Evolutionary conservation across 2,329 filamentous ascomycete genomes (phyloP).

Genomic region (Hypoxylon sp.): DNA sequence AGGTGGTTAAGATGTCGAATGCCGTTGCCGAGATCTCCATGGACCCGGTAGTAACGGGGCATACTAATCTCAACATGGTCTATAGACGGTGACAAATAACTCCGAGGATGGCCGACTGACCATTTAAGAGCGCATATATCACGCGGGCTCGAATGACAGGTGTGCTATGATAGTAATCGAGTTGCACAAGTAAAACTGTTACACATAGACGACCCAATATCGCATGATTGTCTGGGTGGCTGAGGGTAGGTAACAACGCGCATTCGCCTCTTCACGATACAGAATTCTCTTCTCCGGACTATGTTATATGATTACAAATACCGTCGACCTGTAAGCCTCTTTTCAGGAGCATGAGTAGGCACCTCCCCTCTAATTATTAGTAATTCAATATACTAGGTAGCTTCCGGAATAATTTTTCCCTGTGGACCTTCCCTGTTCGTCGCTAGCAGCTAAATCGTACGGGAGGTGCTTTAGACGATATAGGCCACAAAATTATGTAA

Average conservation of each 20-base stretch:
- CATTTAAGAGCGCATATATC: background rate
- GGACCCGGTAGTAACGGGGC: background rate
- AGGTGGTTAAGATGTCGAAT: background rate
- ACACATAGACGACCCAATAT: background rate
- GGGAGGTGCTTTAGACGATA: background rate
- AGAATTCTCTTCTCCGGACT: background rate
- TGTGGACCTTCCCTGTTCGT: slow-evolving; percentile 1
- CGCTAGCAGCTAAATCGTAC: background rate
- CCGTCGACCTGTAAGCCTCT: background rate
- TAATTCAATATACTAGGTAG: background rate
- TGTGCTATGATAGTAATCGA: background rate
- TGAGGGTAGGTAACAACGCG: background rate
- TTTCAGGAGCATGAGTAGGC: background rate
- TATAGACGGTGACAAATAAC: background rate
- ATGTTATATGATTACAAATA: background rate
- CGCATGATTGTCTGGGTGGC: background rate
- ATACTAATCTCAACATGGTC: background rate
- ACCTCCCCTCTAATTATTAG: background rate
- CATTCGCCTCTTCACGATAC: background rate
- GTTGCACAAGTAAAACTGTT: background rate
- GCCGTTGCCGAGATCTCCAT: background rate
- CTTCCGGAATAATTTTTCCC: background rate
- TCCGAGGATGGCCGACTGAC: background rate
- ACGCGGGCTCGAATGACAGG: background rate
- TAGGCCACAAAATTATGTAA: background rate